Conservation (phyloP, 306 rosid species). For the Biancaea sappan region DNA sequence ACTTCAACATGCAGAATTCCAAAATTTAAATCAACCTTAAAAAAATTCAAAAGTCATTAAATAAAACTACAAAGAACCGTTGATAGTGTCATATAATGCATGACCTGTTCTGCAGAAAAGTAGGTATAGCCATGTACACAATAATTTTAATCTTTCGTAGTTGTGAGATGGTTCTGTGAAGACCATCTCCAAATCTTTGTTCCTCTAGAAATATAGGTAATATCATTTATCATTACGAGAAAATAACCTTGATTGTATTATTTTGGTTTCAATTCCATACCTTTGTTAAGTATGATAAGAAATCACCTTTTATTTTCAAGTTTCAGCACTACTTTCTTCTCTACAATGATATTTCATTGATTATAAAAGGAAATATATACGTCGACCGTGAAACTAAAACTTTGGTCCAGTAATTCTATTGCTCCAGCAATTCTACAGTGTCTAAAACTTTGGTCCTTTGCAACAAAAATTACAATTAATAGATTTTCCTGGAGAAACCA, state of each 20-base stretch:
- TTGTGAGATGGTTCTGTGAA: neutral
- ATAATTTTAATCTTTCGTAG: conserved; percentile 15
- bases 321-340: neutral
- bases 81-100: conserved; percentile 58
- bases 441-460: conserved; percentile 98
- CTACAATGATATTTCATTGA: neutral
- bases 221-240: no score
- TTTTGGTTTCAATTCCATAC: no score
- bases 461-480: conserved; percentile 42
- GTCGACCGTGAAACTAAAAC: neutral
- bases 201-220: no score
- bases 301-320: neutral
- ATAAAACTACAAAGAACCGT: conserved; percentile 53
- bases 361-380: neutral
- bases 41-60: neutral
- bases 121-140: conserved; percentile 30
- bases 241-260: no score
- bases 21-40: conserved; percentile 3
- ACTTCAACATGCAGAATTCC: neutral
- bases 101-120: conserved; percentile 33
- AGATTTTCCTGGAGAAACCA: neutral
- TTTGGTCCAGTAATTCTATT: no score
- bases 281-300: neutral
- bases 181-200: no score
- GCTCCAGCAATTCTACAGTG: conserved; percentile 87